A percentile compares a stretch with the other conserved stretches of the same genome.
phyloP scores from a whole-genome alignment of 2,329 filamentous ascomycete species.

The Periconia digitata region DNA sequence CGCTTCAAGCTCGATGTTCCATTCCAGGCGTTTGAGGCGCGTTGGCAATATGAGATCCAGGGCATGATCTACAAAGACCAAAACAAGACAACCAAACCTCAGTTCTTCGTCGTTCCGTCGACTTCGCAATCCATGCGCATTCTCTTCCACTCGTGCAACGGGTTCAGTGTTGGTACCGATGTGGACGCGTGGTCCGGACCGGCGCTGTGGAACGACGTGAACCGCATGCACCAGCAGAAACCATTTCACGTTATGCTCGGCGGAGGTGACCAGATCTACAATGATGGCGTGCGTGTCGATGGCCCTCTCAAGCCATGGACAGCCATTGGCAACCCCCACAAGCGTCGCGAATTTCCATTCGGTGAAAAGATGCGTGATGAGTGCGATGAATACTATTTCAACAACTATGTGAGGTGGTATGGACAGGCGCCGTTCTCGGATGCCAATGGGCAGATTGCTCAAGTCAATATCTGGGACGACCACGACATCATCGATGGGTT shows the following conservation, averaged over 20 bases:
- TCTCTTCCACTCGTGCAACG: conserved; percentile 71
- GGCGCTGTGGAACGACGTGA: conserved; percentile 65
- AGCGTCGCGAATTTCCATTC: conserved; percentile 63
- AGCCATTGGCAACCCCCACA: conserved; percentile 61
- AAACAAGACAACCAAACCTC: conserved; percentile 36
- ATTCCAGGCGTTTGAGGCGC: conserved; percentile 70
- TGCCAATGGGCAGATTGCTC: conserved; percentile 63
- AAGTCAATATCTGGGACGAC: conserved; percentile 68
- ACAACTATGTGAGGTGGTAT: conserved; percentile 69
- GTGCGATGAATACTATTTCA: conserved; percentile 64
- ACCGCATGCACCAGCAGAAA: conserved; percentile 60
- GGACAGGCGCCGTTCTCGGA: conserved; percentile 64
- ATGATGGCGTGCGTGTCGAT: conserved; percentile 77
- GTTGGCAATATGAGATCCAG: conserved; percentile 77
- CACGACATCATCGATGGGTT: conserved; percentile 69
- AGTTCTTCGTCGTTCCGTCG: conserved; percentile 59
- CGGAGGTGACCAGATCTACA: conserved; percentile 84
- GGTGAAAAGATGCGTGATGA: conserved; percentile 63
- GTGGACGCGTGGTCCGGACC: conserved; percentile 64
- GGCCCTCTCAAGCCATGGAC: conserved; percentile 72
- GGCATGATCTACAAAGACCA: conserved; percentile 63
- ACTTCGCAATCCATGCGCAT: conserved; percentile 67
- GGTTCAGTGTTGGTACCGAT: conserved; percentile 67
- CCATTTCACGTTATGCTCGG: conserved; percentile 76
- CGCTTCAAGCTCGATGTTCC: conserved; percentile 61